Base-by-base conservation (phyloP, 306 rosid genomes). In the Vigna radiata region DNA sequence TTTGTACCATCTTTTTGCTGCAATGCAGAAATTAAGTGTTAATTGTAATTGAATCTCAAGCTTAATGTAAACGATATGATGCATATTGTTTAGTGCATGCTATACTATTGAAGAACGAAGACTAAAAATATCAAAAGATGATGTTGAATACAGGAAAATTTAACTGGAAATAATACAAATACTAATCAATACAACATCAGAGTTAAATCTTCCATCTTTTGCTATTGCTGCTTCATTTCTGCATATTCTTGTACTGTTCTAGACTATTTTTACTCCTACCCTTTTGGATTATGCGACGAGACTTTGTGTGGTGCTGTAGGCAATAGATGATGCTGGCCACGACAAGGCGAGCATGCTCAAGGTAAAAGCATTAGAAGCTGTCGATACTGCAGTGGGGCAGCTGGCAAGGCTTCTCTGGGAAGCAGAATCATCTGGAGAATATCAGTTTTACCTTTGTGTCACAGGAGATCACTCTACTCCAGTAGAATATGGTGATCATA, bases 381-480 rank as follows among this genome's bases (percentile, higher is more conserved):
- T 92, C 10, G 99, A 92, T 84, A 86, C 77, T 63, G 93, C 96
- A 5, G 60, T 95, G 72, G 97, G 96, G 70, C 99, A 92, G 83
- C 83, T 95, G 53, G 96, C 90, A 69, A 89, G 83, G 91, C 93
- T 92, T 71, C 92, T 95, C 3, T 95, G 96, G 99, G 91, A 90
- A 77, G 91, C 85, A 68, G 97, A 95, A 81, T 83, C 89, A 58
- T 70, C 80, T 1, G 91, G 97, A 66, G 74, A 82, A 0, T 92
- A 89, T 77, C 86, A 89, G 75, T 95, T 86, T 82, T 81, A 6
- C 75, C 90, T 92, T 3, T 92, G 97, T 31, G 90, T 92, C 78
- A 92, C 99, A 1, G 97, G 97, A 53, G 97, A 95, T 76, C 97
- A 95, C 82, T 95, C 97, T 15, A 95, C 97, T 29, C 99, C 99